Evolutionary conservation across 257 asterid genomes (phyloP), one percentile per base, ranked within the genome.

Genomic region (Apocynum venetum): DNA sequence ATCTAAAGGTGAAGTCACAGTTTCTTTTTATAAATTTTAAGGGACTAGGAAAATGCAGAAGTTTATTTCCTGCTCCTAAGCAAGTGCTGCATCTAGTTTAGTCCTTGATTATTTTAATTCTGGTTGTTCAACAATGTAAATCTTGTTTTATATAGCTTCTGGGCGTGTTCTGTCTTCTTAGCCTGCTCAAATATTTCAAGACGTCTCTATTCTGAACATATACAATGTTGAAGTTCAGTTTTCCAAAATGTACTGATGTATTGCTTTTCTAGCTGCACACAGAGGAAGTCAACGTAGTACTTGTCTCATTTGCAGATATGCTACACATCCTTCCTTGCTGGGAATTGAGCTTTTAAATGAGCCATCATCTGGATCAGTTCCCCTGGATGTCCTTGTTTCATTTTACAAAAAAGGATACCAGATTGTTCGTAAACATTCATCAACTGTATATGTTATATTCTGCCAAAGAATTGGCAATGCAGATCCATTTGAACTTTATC

Each of bases 281-380:
- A 10, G 47, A 20, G 56, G 66, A n/a, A 38, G 65, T 13, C 4
- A 14, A 67, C 12, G 25, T 71, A 69, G 46, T 25, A 31, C 74
- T 7, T 46, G 17, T 1, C 38, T 56, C 68, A 44, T 75, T 79
- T 41, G 66, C 82, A 93, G 98, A 88, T 93, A 90, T 79, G 94
- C 89, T 0, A 11, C 83, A 48, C 92, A 89, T 84, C 97, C 97
- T 73, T 85, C 96, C 2, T 87, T 93, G 85, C 86, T 90, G 49
- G 98, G 96, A 46, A 87, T 93, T 1, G 97, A 90, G 90, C 97
- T 93, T 68, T 65, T 93, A 14, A 93, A 93, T 10, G 97, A 91
- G 87, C 97, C 98, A 75, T 85, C 89, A 17, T 91, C 89, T 52
- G 86, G 86, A 72, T 25, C 78, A 5, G 96, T 93, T 65, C 91